Base-by-base conservation (phyloP, 345 rosid species). In the Melaleuca quinquenervia region DNA sequence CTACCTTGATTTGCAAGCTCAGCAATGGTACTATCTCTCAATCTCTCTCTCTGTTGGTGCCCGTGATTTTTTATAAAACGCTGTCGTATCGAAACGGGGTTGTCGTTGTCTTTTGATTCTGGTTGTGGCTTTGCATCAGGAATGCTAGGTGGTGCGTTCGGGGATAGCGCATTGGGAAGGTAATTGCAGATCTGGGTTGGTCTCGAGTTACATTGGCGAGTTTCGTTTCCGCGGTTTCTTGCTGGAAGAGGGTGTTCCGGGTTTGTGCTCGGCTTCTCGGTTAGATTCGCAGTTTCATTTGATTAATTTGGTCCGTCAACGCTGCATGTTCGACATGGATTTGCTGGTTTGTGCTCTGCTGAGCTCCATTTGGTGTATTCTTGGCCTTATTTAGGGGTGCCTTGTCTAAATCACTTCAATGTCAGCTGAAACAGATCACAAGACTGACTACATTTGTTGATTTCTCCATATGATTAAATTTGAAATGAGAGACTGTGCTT, bases 1-100 rank as follows among this genome's bases (percentile, higher is more conserved):
- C 82, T 87, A 87, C 82, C 93, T 89, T 89, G 87, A 82, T 90
- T 89, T 89, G 50, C 85, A 90, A 90, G 90, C 90, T 70, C 92
- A 84, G 87, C 84, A 88, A 86, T 86, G 91, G 93, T 91, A 85
- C 64, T 48, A 83, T 58, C 51, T 29, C 78, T 24, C 55, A 18
- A 70, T 84, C 20, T 13, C 52, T 83, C 52, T 70, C 49, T 55
- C 62, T 74, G n/a, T 75, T 16, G 82, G 51, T 84, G 44, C 64
- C 53, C 78, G 20, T 44, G 64, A 74, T 36, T 58, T 22, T 58
- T 22, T 86, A 51, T 58, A 56, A 56, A 82, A 44, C 86, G 27
- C 29, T 85, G 82, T 87, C 64, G 41, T 11, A n/a, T 74, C 41
- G 48, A 20, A 13, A 20, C 8, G 58, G 24, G 7, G 26, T 70